Percentiles rank a stretch among this genome's conserved stretches.
Conservation (phyloP, 371 early-diverging fungal genomes). For the Rhizopus microsporus region DNA sequence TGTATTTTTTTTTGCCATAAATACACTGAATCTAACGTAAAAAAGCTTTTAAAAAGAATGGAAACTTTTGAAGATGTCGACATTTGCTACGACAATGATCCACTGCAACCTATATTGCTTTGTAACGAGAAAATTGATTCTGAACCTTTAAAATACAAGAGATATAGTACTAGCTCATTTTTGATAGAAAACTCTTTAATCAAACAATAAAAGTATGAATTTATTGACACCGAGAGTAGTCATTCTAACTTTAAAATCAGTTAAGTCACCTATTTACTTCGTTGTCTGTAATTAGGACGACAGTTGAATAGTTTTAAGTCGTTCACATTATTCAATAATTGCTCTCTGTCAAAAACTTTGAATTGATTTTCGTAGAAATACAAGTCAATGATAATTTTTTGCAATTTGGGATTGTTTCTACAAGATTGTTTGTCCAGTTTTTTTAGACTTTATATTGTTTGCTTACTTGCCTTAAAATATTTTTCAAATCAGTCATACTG, state of each 20-base stretch:
- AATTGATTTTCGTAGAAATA: constrained; percentile 12
- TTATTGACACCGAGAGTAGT: constrained; percentile 11
- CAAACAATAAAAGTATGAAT: constrained; percentile 5
- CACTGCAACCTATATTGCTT: constrained; percentile 12
- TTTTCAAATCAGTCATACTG: constrained; percentile 15
- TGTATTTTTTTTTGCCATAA: constrained; percentile 15
- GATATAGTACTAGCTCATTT: constrained; percentile 15
- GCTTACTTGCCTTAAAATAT: constrained; percentile 12
- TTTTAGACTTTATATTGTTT: constrained; percentile 14
- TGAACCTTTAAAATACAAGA: constrained; percentile 15
- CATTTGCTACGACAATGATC: constrained; percentile 17
- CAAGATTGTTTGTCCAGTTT: constrained; percentile 19
- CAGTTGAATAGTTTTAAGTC: constrained; percentile 18
- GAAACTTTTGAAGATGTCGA: constrained; percentile 18
- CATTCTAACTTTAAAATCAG: constrained; percentile 13
- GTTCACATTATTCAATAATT: constrained; percentile 14
- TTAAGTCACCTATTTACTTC: constrained; percentile 15
- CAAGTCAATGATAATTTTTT: constrained; percentile 20
- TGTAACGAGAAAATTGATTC: constrained; percentile 17
- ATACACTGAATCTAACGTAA: constrained; percentile 15
- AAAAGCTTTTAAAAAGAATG: constrained; percentile 17
- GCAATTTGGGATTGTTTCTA: constrained; percentile 7
- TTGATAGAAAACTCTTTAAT: constrained; percentile 18
- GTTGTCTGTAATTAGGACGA: constrained; percentile 17
- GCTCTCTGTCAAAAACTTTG: constrained; percentile 11